Base-by-base conservation (phyloP, 352 stramenopile species). In the Bremia lactucae region DNA sequence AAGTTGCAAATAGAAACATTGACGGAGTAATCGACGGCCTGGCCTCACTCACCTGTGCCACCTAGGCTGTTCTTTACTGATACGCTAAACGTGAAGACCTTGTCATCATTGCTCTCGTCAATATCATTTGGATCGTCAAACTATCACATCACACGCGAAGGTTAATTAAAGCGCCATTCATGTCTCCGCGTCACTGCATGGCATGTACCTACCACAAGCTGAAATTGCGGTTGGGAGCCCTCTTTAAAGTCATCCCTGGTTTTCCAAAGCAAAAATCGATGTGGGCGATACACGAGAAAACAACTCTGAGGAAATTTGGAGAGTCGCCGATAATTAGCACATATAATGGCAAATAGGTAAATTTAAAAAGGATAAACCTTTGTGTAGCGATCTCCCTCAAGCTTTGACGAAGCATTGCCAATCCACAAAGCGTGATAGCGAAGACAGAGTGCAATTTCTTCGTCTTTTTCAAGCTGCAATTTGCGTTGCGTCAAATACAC, bases 211-310 rank as follows among this genome's bases (percentile, higher is more conserved):
- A 91, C 79, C 47, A 87, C 53, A 4, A 92, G 42, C 39, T 87
- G 71, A 20, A 78, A 42, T 18, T 62, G 41, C 14, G 79, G 70
- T 23, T 68, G 58, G 0, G 59, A 52, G 2, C 72, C 72, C 11
- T 55, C 55, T 25, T 87, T 73, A 10, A 74, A 71, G 48, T 92
- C 79, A 48, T 92, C 79, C 7, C 59, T 62, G 10, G 47, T 70
- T 51, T 87, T 92, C 79, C 79, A 92, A 19, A 92, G 40, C 19
- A 89, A 53, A 46, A 92, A 89, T 7, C 79, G 76, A 49, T 65
- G 87, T 4, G 72, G 45, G 14, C 74, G 79, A 54, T 86, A 89
- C 16, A 62, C 68, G 19, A 73, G 42, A 16, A 75, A 87, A 18
- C 65, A 76, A 4, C 31, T 52, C 73, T 86, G 55, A 16, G 6